These are phyloP conservation scores for Xerocomellus amylosporus DNA, from an alignment of 768 basidiomycete genomes.

Conservation along the genomic window DNA sequence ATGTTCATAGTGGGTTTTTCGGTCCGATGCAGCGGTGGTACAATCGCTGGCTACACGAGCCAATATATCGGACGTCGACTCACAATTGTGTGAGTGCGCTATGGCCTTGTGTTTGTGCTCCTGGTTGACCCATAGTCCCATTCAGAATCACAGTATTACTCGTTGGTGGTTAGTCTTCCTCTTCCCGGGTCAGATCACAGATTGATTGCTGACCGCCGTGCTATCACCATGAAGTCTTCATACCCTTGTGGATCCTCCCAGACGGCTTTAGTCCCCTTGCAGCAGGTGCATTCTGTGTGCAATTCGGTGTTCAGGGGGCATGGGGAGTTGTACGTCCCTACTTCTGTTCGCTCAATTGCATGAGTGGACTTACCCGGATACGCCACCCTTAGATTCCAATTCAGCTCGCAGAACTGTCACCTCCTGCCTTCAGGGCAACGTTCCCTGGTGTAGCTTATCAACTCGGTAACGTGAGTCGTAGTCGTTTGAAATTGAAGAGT, in stretches of 20 bases:
- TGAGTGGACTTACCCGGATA: neutral
- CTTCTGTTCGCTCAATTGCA: neutral
- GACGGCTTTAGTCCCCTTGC: constrained; percentile 59
- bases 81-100: constrained; percentile 51
- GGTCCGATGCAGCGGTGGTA: constrained; percentile 49
- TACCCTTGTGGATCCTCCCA: constrained; percentile 85
- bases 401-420: constrained; percentile 79
- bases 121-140: neutral
- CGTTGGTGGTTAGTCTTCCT: constrained; percentile 41
- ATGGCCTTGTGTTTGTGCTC: neutral
- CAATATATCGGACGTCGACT: constrained; percentile 81
- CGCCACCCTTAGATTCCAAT: constrained; percentile 56
- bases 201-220: neutral
- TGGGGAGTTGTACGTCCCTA: constrained; percentile 72
- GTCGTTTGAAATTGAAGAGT: neutral
- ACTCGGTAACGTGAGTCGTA: constrained; percentile 55
- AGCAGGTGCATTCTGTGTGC: constrained; percentile 83
- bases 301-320: constrained; percentile 87
- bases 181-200: constrained; percentile 30
- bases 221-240: constrained; percentile 38
- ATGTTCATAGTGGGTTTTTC: neutral
- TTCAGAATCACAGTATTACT: constrained; percentile 19
- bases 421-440: constrained; percentile 84
- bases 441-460: constrained; percentile 88
- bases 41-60: constrained; percentile 62